Evolutionary conservation across 495 filamentous ascomycete genomes (phyloP).

Genomic region (Corynascus novoguineensis): DNA sequence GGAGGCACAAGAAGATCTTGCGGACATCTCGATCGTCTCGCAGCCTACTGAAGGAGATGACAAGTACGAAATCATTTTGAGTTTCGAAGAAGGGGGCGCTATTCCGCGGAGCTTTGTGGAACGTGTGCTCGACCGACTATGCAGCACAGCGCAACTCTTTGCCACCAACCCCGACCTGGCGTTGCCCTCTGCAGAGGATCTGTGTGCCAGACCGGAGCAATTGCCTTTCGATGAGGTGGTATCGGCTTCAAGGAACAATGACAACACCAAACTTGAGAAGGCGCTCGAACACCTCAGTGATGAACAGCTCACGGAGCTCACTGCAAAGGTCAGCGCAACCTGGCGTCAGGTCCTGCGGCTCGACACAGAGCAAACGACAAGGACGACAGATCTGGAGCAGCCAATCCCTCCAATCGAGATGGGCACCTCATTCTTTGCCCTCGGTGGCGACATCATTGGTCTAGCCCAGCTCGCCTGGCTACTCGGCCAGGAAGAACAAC

Average conservation of each 20-base stretch:
- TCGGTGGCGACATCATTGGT: constrained; percentile 22
- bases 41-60: constrained; percentile 7
- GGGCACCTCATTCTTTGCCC: constrained; percentile 18
- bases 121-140: constrained; percentile 19
- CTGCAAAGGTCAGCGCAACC: constrained; percentile 1
- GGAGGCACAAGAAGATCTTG: constrained; percentile 17
- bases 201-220: neutral
- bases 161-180: constrained; percentile 9
- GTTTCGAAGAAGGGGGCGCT: constrained; percentile 18
- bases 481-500: constrained; percentile 3
- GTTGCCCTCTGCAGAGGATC: constrained; percentile 5
- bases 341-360: constrained; percentile 16
- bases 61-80: constrained; percentile 19
- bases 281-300: neutral
- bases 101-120: constrained; percentile 18
- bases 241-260: neutral
- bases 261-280: neutral
- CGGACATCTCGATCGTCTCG: constrained; percentile 20
- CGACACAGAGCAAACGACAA: neutral
- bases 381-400: neutral
- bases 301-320: neutral
- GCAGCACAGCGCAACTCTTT: constrained; percentile 15
- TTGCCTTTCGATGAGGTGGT: constrained; percentile 8
- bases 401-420: neutral
- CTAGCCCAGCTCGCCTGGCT: constrained; percentile 20